These are phyloP conservation scores for Baudoinia panamericana DNA, from an alignment of 495 filamentous ascomycete species.

Conservation along the genomic window DNA sequence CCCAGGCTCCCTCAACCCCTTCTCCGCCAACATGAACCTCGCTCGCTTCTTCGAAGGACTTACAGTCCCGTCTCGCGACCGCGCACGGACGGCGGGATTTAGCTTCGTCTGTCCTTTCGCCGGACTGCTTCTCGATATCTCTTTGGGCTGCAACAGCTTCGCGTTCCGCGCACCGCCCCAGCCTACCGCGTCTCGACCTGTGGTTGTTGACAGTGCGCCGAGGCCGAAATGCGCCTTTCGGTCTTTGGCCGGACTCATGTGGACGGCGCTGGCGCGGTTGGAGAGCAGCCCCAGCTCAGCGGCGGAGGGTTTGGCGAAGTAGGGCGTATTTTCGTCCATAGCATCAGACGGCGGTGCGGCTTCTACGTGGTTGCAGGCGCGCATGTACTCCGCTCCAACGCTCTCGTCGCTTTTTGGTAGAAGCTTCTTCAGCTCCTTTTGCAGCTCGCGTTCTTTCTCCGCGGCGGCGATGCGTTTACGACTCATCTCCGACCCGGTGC, in stretches of 20 bases:
- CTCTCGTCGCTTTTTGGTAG: constrained; percentile 44
- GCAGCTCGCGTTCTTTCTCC: constrained; percentile 72
- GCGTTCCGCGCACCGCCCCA: constrained; percentile 30
- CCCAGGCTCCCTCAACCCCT: constrained; percentile 32
- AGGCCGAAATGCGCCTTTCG: constrained; percentile 24
- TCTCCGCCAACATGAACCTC: constrained; percentile 28
- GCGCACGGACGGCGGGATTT: constrained; percentile 4
- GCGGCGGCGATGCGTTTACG: constrained; percentile 55
- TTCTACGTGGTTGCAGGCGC: no score
- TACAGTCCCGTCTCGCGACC: constrained; percentile 11
- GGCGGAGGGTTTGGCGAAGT: constrained; percentile 29
- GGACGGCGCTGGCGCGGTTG: constrained; percentile 44
- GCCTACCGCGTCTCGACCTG: constrained; percentile 26
- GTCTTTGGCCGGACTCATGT: constrained; percentile 56
- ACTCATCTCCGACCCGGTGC: constrained; percentile 22
- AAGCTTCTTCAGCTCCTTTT: constrained; percentile 46
- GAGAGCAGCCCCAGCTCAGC: constrained; percentile 43
- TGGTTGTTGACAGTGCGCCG: constrained; percentile 24
- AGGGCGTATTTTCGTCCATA: no score
- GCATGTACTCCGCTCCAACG: constrained; percentile 66
- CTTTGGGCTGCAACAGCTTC: constrained; percentile 19
- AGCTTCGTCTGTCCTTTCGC: constrained; percentile 19
- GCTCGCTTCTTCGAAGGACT: constrained; percentile 30
- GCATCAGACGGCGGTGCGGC: no score
- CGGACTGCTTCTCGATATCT: constrained; percentile 9